Conservation (phyloP, 305 asterid genomes). For the Petunia hybrid region DNA sequence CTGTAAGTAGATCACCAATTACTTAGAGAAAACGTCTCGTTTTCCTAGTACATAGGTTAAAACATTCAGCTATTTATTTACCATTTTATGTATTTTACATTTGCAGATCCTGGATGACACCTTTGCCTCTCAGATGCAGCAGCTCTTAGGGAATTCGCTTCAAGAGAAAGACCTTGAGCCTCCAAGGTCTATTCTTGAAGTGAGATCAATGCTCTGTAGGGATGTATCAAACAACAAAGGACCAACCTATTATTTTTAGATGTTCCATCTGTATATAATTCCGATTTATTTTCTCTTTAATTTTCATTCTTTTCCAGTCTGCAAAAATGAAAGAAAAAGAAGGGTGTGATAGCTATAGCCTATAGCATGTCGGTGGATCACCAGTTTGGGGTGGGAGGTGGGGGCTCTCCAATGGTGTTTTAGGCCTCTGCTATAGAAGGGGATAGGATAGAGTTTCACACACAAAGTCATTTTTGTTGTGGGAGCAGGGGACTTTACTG, state of each 20-base stretch:
- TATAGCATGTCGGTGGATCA: slow-evolving; percentile 30
- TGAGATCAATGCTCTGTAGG: slow-evolving; percentile 56
- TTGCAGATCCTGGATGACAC: slow-evolving; percentile 58
- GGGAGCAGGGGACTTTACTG: slow-evolving; percentile 38
- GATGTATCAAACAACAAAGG: slow-evolving; percentile 52
- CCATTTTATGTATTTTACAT: background rate
- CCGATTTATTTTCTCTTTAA: background rate
- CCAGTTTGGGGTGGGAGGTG: background rate
- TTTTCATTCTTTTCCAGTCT: slow-evolving; percentile 14
- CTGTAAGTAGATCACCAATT: slow-evolving; percentile 45
- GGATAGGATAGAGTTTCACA: background rate
- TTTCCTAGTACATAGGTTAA: too few relatives aligned
- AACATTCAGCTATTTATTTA: background rate
- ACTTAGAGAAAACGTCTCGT: background rate
- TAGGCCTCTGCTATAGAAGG: slow-evolving; percentile 29
- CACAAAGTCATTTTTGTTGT: slow-evolving; percentile 4
- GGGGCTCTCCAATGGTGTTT: slow-evolving; percentile 9
- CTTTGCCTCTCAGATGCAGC: slow-evolving; percentile 65
- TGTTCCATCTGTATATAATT: slow-evolving; percentile 9
- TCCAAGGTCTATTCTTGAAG: slow-evolving; percentile 58
- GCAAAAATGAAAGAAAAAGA: background rate
- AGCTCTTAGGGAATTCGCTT: slow-evolving; percentile 55
- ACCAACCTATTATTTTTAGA: slow-evolving; percentile 44
- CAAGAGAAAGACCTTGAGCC: slow-evolving; percentile 60
- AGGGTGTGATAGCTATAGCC: slow-evolving; percentile 20